Evolutionary conservation across 495 filamentous ascomycete genomes (phyloP).

Genomic region (Evernia prunastri): DNA sequence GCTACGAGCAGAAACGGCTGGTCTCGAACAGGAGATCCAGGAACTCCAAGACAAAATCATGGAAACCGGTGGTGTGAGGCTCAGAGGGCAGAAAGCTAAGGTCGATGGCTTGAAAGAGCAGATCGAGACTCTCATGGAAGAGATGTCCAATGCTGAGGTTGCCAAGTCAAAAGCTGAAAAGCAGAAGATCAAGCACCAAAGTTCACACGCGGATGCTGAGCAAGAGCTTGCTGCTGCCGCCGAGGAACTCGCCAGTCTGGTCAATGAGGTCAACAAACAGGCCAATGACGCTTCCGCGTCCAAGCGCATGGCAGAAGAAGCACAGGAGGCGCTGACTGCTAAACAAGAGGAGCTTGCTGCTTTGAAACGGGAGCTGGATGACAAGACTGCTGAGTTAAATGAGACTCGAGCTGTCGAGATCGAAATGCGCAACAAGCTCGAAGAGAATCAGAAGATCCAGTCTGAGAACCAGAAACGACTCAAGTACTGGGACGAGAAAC

Average conservation of each 20-base stretch:
- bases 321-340: constrained; percentile 67
- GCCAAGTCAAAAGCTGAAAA: constrained; percentile 87
- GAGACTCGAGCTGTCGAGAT: constrained; percentile 86
- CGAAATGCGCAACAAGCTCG: constrained; percentile 95
- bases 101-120: constrained; percentile 89
- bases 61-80: constrained; percentile 89
- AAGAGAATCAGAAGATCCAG: constrained; percentile 88
- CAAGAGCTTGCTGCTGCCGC: constrained; percentile 66
- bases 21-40: constrained; percentile 87
- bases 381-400: constrained; percentile 80
- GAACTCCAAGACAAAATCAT: constrained; percentile 91
- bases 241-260: constrained; percentile 65
- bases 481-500: constrained; percentile 81
- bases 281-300: constrained; percentile 64
- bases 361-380: constrained; percentile 79
- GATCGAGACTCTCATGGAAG: constrained; percentile 70
- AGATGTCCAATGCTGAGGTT: constrained; percentile 77
- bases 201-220: constrained; percentile 64
- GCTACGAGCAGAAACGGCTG: constrained; percentile 71
- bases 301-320: constrained; percentile 72
- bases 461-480: constrained; percentile 79
- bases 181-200: constrained; percentile 78
- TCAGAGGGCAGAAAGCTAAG: constrained; percentile 83
- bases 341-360: constrained; percentile 75
- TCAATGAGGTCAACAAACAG: constrained; percentile 70